phyloP scores from a whole-genome alignment of 2,329 filamentous ascomycete genomes.

The Zymoseptoria pseudotritici region DNA sequence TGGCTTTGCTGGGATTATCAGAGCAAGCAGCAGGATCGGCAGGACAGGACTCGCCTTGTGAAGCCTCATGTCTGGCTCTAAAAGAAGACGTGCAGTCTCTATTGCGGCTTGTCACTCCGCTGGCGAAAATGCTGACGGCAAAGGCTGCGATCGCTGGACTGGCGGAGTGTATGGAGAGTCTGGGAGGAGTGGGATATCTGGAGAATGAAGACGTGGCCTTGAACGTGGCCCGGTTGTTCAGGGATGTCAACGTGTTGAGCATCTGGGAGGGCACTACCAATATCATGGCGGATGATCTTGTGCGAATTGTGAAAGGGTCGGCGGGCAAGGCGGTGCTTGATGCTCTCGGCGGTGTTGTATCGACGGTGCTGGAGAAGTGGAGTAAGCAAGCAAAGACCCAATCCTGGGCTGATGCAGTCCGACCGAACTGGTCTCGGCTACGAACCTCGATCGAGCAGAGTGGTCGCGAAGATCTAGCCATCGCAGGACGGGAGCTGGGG shows the following conservation, averaged over 20 bases:
- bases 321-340: background rate
- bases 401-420: background rate
- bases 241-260: slow-evolving; percentile 56
- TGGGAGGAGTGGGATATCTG: slow-evolving; percentile 61
- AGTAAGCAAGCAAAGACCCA: background rate
- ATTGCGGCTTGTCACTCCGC: slow-evolving; percentile 51
- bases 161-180: slow-evolving; percentile 54
- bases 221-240: slow-evolving; percentile 59
- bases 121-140: slow-evolving; percentile 54
- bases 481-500: slow-evolving; percentile 4
- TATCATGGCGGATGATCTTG: slow-evolving; percentile 52
- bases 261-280: slow-evolving; percentile 72
- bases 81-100: slow-evolving; percentile 31
- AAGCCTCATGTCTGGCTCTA: background rate
- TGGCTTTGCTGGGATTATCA: slow-evolving; percentile 48
- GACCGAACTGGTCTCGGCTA: background rate
- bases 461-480: background rate
- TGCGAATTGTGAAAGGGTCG: slow-evolving; percentile 32
- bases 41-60: slow-evolving; percentile 5
- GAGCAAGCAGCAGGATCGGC: slow-evolving; percentile 36
- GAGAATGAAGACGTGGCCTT: slow-evolving; percentile 55
- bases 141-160: slow-evolving; percentile 45
- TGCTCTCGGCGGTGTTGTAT: background rate
- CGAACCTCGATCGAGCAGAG: background rate
- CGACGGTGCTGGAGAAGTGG: background rate